Evolutionary conservation across 1,139 yeast species (phyloP).

Genomic region (Blastobotrys aristatus): DNA sequence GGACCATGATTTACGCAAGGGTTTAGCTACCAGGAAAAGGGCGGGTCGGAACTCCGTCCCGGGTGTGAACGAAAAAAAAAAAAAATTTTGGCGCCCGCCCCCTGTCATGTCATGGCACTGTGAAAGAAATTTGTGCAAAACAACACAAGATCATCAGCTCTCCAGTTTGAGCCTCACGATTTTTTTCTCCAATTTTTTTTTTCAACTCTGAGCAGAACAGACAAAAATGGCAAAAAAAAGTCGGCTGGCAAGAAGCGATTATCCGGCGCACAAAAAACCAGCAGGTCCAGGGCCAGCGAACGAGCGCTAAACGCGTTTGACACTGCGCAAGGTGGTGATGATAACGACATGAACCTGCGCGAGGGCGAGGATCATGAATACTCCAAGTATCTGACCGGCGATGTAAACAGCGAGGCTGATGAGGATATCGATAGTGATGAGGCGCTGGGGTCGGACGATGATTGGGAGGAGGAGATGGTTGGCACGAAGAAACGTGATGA

Average conservation of each 20-base stretch:
- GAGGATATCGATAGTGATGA: conserved; percentile 44
- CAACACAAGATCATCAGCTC: too few species aligned
- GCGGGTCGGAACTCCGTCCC: too few species aligned
- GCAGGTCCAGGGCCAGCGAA: background rate
- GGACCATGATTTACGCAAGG: too few species aligned
- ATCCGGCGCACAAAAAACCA: background rate
- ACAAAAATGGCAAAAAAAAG: background rate
- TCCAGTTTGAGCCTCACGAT: too few species aligned
- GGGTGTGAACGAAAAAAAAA: too few species aligned
- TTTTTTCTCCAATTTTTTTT: too few species aligned
- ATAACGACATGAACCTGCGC: too few species aligned
- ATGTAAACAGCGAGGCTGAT: conserved; percentile 36
- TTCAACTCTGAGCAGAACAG: background rate
- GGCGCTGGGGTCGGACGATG: conserved; percentile 36
- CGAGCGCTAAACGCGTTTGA: conserved; percentile 45
- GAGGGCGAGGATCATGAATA: conserved; percentile 27
- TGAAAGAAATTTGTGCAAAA: too few species aligned
- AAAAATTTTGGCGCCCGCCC: too few species aligned
- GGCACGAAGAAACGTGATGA: conserved; percentile 20
- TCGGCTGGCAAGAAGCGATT: background rate
- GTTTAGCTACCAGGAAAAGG: too few species aligned
- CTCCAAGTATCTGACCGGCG: conserved; percentile 31
- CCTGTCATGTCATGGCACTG: too few species aligned
- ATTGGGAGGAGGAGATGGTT: conserved; percentile 25
- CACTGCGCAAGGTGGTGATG: conserved; percentile 36